These are phyloP conservation scores for Bacterosira constricta DNA, from an alignment of 108 stramenopile species.

Conservation along the genomic window DNA sequence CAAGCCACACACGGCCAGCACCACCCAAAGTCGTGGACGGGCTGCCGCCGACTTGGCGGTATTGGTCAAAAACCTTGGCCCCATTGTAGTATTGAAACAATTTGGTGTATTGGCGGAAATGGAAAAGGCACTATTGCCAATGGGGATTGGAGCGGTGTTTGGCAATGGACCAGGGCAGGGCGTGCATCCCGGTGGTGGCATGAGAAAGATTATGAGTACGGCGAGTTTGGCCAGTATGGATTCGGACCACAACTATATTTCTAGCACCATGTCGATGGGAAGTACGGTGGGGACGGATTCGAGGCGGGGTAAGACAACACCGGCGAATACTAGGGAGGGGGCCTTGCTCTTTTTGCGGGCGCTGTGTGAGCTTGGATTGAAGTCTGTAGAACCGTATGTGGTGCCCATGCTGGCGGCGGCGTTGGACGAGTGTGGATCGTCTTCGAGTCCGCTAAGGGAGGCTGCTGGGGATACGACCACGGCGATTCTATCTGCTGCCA, in stretches of 20 bases:
- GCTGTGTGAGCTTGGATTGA: slow-evolving; percentile 75
- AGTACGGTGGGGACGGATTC: slow-evolving; percentile 61
- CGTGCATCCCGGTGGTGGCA: slow-evolving; percentile 53
- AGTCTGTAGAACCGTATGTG: slow-evolving; percentile 76
- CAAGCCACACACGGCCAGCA: slow-evolving; percentile 73
- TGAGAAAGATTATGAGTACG: slow-evolving; percentile 78
- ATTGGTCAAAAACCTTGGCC: slow-evolving; percentile 63
- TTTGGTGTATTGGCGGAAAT: slow-evolving; percentile 76
- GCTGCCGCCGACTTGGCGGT: slow-evolving; percentile 85
- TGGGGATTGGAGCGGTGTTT: slow-evolving; percentile 71
- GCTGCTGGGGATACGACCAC: slow-evolving; percentile 80
- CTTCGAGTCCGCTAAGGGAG: slow-evolving; percentile 67
- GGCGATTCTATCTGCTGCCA: slow-evolving; percentile 66
- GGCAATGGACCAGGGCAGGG: slow-evolving; percentile 51
- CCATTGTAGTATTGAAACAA: slow-evolving; percentile 66
- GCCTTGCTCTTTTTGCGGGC: slow-evolving; percentile 78
- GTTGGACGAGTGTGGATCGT: slow-evolving; percentile 81
- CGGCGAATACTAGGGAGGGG: slow-evolving; percentile 84
- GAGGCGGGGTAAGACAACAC: slow-evolving; percentile 76
- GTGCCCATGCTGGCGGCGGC: slow-evolving; percentile 83
- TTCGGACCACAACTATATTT: slow-evolving; percentile 36
- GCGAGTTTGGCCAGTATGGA: slow-evolving; percentile 78
- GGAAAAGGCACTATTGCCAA: slow-evolving; percentile 71
- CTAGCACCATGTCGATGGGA: slow-evolving; percentile 33
- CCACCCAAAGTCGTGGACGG: slow-evolving; percentile 60